Base-by-base conservation (phyloP, 257 asterid genomes). In the Echium plantagineum region DNA sequence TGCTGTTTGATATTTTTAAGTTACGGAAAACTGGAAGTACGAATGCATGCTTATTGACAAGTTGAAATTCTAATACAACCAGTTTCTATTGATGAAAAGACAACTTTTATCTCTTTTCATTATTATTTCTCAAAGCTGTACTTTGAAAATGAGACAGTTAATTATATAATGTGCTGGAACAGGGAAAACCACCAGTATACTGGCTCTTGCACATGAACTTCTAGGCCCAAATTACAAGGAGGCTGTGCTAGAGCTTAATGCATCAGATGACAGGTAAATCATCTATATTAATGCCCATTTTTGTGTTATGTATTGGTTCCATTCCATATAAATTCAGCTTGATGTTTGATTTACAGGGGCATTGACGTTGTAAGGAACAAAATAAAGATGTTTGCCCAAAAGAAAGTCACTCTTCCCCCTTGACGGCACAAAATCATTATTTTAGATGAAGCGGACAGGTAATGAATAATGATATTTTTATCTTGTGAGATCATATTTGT, bases 401-500 rank as follows among this genome's bases (percentile, higher is more conserved):
- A 84, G 82, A 89, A 89, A 65, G 94, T 86, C 52, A 93, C 98
- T 6, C 76, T 93, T 53, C 94, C 94, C 10, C 87, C 91, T 46
- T 94, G 96, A 38, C 82, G 97, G 58, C 97, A 93, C 83, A 93
- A 93, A 68, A 69, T 93, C 59, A 78, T 93, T 63, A 84, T 89
- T 55, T 72, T 93, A 88, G 96, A 89, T 58, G 96, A 93, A 74
- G 97, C 98, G 74, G 97, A 93, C 83, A 93, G 96, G 98, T 91
- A 72, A 73, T 28, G 32, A 72, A 73, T 68, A 72, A 73, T 68
- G 65, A n/a, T 58, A 46, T 53, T 53, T 47, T 48, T 15, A 21
- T 7, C 22, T 47, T 0, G 46, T 61, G 18, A 52, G 28, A 47
- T 62, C 63, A 38, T 53, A 53, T 54, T 52, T 21, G 46, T 67